Percentiles rank a stretch among this genome's conserved stretches.
phyloP scores from a whole-genome alignment of 148 eudicot genomes.

The Vaccinium vitisidaea region DNA sequence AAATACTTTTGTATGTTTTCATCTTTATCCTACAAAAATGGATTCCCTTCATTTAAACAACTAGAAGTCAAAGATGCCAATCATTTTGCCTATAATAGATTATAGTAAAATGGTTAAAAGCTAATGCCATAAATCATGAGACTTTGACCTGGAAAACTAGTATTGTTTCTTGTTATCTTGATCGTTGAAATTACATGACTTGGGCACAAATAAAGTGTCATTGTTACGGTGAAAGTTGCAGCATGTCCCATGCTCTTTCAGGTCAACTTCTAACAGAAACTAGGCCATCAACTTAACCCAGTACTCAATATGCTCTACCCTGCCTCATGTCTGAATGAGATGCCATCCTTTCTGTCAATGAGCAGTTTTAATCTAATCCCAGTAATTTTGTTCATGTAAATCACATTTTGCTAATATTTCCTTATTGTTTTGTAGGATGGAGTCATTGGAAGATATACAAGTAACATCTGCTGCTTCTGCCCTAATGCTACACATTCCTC shows the following conservation, averaged over 20 bases:
- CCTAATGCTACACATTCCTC: no score
- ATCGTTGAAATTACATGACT: not conserved
- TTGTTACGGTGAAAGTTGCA: not conserved
- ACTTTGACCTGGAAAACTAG: not conserved
- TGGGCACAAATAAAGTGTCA: not conserved
- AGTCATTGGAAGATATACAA: no score
- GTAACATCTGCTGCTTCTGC: no score
- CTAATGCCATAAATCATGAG: not conserved
- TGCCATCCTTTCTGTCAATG: no score
- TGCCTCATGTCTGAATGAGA: no score
- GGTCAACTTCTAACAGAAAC: not conserved
- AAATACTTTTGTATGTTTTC: no score
- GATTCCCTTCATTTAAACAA: not conserved
- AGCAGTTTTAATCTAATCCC: no score
- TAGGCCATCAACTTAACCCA: not conserved
- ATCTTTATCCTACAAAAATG: no score
- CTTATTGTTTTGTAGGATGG: no score
- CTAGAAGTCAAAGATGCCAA: not conserved
- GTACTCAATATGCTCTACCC: not conserved
- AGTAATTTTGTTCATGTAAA: no score
- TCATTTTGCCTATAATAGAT: not conserved
- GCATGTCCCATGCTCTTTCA: not conserved
- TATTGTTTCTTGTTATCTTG: not conserved
- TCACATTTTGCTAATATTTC: no score
- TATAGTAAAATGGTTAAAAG: not conserved